These are phyloP conservation scores for Stagonosporopsis tanaceti DNA, from an alignment of 2,329 filamentous ascomycete species.

Conservation along the genomic window DNA sequence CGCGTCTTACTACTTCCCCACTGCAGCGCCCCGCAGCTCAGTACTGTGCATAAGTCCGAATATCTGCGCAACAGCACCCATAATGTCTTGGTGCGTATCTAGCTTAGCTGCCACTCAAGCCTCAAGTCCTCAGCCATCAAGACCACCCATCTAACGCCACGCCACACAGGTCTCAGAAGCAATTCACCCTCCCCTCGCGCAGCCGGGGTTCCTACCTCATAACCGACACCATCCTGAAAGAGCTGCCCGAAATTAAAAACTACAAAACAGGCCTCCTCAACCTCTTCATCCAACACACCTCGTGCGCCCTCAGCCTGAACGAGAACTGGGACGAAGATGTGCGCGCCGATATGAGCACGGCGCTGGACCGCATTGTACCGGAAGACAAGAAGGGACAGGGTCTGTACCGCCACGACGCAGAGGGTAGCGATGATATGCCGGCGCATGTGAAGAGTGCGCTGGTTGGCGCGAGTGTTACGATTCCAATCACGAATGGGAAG, in stretches of 20 bases:
- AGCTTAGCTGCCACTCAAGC: neutral
- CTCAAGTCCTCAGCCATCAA: neutral
- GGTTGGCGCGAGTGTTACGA: conserved; percentile 85
- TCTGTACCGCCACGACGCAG: conserved; percentile 85
- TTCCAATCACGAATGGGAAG: conserved; percentile 88
- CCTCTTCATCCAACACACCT: conserved; percentile 95
- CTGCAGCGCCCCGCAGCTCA: conserved; percentile 27
- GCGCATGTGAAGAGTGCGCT: conserved; percentile 93
- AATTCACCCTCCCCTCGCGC: conserved; percentile 78
- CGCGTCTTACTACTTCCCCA: conserved; percentile 33
- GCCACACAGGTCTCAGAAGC: conserved; percentile 71
- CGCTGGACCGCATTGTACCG: conserved; percentile 87
- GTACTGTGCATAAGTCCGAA: conserved; percentile 38
- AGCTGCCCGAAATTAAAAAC: conserved; percentile 78
- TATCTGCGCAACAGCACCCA: conserved; percentile 33
- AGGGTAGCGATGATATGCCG: conserved; percentile 94
- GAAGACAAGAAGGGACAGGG: conserved; percentile 66
- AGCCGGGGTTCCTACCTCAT: conserved; percentile 89
- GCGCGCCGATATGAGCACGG: conserved; percentile 91
- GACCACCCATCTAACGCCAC: neutral
- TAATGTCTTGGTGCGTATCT: conserved; percentile 42
- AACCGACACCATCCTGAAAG: conserved; percentile 74
- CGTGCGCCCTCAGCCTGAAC: conserved; percentile 87
- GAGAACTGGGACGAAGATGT: conserved; percentile 91
- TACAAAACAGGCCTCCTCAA: conserved; percentile 81